Conservation (phyloP, 2,329 filamentous ascomycete species). For the Colletotrichum echinochloae region DNA sequence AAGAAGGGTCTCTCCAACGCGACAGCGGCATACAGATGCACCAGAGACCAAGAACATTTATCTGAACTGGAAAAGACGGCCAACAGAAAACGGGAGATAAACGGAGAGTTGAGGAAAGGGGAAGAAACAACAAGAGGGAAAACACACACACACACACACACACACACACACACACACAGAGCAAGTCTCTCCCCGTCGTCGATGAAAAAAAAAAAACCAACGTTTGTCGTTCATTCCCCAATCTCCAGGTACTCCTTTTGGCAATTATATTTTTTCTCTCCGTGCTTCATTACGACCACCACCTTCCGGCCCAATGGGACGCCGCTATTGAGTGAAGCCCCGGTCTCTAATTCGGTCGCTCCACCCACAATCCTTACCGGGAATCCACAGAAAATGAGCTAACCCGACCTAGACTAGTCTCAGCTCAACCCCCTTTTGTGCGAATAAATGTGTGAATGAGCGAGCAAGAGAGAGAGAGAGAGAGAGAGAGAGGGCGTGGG, state of each 20-base stretch:
- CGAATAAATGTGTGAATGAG: neutral
- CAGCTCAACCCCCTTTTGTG: slow-evolving; percentile 37
- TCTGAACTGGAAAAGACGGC: neutral
- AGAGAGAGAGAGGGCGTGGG: neutral
- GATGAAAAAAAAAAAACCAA: slow-evolving; percentile 17
- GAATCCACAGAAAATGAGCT: slow-evolving; percentile 22
- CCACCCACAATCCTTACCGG: slow-evolving; percentile 24
- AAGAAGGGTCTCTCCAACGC: no score
- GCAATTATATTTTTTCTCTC: slow-evolving; percentile 35
- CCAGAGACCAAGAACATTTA: neutral
- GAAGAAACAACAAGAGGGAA: neutral
- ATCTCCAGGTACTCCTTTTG: slow-evolving; percentile 40
- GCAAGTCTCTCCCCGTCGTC: slow-evolving; percentile 15
- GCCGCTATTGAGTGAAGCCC: slow-evolving; percentile 2
- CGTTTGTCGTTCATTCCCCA: slow-evolving; percentile 28
- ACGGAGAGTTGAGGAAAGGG: neutral
- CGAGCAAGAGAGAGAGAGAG: neutral
- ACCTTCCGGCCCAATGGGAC: slow-evolving; percentile 8
- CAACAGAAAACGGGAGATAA: neutral
- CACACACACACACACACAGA: no score
- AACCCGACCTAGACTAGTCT: slow-evolving; percentile 23
- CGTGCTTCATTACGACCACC: slow-evolving; percentile 39
- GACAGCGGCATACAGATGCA: neutral
- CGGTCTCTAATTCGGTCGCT: slow-evolving; percentile 35
- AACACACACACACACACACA: no score